Percentiles rank a stretch among this genome's conserved stretches.
Conservation (phyloP, 2,329 filamentous ascomycete genomes). For the Allantophomopsis lycopodina region DNA sequence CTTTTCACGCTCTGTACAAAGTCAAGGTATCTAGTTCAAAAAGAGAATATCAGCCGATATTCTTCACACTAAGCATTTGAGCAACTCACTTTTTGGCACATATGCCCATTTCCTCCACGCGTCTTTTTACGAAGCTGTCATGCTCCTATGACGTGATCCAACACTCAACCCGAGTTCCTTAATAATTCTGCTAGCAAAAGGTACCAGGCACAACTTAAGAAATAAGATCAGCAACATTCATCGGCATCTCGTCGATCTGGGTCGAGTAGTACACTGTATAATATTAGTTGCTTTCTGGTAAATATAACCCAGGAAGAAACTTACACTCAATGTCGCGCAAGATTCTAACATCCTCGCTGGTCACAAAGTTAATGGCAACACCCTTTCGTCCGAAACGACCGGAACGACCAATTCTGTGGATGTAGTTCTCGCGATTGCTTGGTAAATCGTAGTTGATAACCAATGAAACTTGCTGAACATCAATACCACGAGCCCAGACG, state of each 20-base stretch:
- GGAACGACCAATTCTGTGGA: conserved; percentile 92
- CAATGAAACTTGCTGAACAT: conserved; percentile 94
- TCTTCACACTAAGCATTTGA: too few species aligned
- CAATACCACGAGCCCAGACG: conserved; percentile 95
- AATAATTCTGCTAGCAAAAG: background rate
- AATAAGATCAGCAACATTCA: conserved; percentile 44
- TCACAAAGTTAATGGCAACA: conserved; percentile 99
- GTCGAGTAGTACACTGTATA: conserved; percentile 55
- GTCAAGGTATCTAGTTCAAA: too few species aligned
- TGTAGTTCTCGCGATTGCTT: conserved; percentile 98
- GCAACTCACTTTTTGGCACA: background rate
- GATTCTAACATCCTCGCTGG: conserved; percentile 94
- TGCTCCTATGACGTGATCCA: background rate
- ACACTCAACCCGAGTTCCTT: background rate
- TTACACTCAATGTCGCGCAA: conserved; percentile 88
- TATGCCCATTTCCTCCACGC: conserved; percentile 1
- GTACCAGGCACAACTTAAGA: conserved; percentile 6
- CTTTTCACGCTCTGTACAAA: too few species aligned
- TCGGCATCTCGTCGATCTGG: conserved; percentile 72
- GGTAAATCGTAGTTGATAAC: conserved; percentile 99
- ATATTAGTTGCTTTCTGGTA: conserved; percentile 6
- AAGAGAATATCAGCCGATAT: too few species aligned
- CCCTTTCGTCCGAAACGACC: conserved; percentile 95
- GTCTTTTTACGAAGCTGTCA: background rate
- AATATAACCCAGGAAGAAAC: conserved; percentile 19